Evolutionary conservation across 495 filamentous ascomycete genomes (phyloP), one percentile per base, ranked within the genome.

Genomic region (Podospora comata): DNA sequence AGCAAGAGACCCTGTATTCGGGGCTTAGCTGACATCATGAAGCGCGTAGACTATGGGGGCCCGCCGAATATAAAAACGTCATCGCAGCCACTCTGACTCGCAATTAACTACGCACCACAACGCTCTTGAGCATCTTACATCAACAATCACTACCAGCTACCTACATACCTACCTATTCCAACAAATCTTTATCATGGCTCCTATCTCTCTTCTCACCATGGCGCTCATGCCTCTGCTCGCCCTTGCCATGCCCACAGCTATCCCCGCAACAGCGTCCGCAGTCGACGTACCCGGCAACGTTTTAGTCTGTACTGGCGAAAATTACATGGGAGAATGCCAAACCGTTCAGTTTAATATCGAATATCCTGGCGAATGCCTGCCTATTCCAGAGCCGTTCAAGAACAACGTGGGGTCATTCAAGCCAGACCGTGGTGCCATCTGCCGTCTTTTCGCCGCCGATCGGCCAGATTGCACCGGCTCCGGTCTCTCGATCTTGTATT

Each of bases 341-440:
- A 58, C 61, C 19, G 20, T 62, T n/a, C 4, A 53, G 28, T 16
- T 48, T 11, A 16, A 16, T 13, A 20, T 62, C 16, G 65, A 58
- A 4, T 53, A 7, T 16, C 13, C 53, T 13, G 58, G 39, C 3
- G 27, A n/a, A 4, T 67, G 65, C 65, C 27, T 28, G 16, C 39
- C 15, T 16, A 26, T 67, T 9, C 65, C 65, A 0, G 59, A 13
- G 2, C 57, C 65, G 20, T 67, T 23, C 23, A 13, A 16, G 11
- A 19, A 34, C 30, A 62, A 62, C 16, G 13, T 62, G 6, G 65
- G 65, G 6, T 67, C 65, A 4, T 9, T 62, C 16, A 19, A 56
- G 0, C 58, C 65, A 15, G 65, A 67, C 39, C 58, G 34, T 26
- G 65, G 65, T 4, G 65, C 65, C 7, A 62, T 62, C 4, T 67